Percentiles rank a stretch among this genome's conserved stretches.
Evolutionary conservation across 2,329 filamentous ascomycete species (phyloP).

Genomic region (Pseudocercospora macadamiae): DNA sequence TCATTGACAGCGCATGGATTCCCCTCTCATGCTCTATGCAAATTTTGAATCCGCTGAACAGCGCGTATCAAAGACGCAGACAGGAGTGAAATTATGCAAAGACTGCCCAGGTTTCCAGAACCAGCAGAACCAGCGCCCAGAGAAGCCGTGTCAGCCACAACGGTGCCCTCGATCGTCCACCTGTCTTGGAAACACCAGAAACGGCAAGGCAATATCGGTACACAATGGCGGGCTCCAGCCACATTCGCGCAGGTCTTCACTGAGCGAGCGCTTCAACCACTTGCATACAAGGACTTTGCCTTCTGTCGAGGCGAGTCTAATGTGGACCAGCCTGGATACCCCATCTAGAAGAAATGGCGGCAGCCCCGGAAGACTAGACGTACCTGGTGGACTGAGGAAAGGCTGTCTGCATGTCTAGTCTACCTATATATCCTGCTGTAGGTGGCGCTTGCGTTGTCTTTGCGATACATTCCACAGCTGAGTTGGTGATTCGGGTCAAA

Average conservation of each 20-base stretch:
- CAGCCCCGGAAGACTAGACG: neutral
- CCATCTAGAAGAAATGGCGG: neutral
- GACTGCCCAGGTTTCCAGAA: neutral
- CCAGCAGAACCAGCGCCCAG: neutral
- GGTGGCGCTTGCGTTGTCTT: neutral
- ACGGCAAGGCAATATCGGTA: neutral
- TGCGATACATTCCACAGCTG: neutral
- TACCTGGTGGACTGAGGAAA: neutral
- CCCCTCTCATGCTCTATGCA: too few relatives aligned
- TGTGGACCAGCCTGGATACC: neutral
- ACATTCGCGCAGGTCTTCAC: neutral
- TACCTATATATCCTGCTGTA: neutral
- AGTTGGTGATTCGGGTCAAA: neutral
- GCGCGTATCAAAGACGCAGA: neutral
- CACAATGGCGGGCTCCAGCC: neutral
- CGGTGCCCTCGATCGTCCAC: neutral
- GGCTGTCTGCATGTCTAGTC: neutral
- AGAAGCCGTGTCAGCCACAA: neutral
- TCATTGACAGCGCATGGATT: too few relatives aligned
- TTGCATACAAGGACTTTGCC: neutral
- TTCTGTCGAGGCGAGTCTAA: neutral
- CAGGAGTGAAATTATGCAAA: neutral
- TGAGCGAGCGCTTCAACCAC: neutral
- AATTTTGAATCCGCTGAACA: too few relatives aligned
- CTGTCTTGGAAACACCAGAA: neutral